phyloP scores from a whole-genome alignment of 164 flowering plant genomes.

The Litsea cubeba region DNA sequence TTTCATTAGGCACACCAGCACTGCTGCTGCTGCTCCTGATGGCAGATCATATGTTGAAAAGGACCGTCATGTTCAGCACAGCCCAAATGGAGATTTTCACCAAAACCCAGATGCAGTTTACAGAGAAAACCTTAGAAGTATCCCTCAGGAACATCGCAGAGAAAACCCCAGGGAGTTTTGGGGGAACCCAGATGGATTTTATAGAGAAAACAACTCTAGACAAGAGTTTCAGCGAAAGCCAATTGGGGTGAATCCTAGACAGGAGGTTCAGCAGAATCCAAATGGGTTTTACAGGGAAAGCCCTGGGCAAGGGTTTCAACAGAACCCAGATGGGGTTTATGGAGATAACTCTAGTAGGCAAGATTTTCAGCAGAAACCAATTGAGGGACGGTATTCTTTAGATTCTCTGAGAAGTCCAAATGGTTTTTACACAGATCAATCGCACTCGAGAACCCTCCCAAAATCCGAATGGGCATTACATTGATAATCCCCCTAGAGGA shows the following conservation, averaged over 20 bases:
- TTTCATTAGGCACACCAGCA: slow-evolving; percentile 4
- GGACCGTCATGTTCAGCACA: neutral
- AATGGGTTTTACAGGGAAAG: slow-evolving; percentile 7
- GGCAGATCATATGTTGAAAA: slow-evolving; percentile 10
- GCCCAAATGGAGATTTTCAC: slow-evolving; percentile 6
- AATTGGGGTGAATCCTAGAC: slow-evolving; percentile 1
- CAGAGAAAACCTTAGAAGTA: neutral
- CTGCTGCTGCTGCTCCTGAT: slow-evolving; percentile 13
- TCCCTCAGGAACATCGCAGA: neutral
- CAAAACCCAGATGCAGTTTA: slow-evolving; percentile 9
- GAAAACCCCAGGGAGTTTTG: neutral
- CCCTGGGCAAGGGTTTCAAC: slow-evolving; percentile 9
- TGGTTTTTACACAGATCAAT: neutral
- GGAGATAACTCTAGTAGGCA: slow-evolving; percentile 2
- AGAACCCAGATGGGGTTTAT: slow-evolving; percentile 11
- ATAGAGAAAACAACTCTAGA: neutral
- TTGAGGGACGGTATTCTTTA: neutral
- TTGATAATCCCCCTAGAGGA: slow-evolving; percentile 10
- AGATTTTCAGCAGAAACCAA: slow-evolving; percentile 3
- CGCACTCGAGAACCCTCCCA: slow-evolving; percentile 4
- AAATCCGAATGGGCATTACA: slow-evolving; percentile 4
- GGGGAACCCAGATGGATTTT: slow-evolving; percentile 1
- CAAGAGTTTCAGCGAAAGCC: slow-evolving; percentile 10
- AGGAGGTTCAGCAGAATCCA: slow-evolving; percentile 7
- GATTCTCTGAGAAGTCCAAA: neutral